A percentile compares a stretch with the other conserved stretches of the same genome.
Evolutionary conservation across 345 rosid species (phyloP).

Genomic region (Clarkia xantiana): DNA sequence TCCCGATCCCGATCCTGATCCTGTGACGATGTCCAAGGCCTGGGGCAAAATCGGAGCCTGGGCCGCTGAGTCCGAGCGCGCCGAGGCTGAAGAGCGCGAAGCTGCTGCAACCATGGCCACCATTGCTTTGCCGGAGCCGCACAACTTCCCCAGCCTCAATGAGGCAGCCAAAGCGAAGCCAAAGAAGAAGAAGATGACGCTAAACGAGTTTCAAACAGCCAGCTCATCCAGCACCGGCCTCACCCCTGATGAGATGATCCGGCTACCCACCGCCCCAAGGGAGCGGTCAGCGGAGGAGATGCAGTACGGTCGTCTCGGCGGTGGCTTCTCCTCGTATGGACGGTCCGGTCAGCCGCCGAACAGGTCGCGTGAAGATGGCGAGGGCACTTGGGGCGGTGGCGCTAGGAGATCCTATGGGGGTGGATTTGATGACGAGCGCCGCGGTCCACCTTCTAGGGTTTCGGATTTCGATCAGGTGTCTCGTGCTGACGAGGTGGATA

Average conservation of each 20-base stretch:
- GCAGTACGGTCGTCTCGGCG: conserved; percentile 67
- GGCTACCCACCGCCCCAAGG: conserved; percentile 81
- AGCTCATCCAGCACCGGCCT: conserved; percentile 33
- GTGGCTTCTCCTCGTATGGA: conserved; percentile 62
- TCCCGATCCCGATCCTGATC: too few relatives aligned
- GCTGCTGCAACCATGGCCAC: conserved; percentile 19
- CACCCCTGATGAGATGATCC: conserved; percentile 62
- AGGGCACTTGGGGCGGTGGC: conserved; percentile 35
- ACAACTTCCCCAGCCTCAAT: conserved; percentile 62
- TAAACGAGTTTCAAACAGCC: conserved; percentile 36
- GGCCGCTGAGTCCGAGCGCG: conserved; percentile 92
- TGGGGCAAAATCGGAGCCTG: conserved; percentile 80
- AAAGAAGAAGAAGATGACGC: conserved; percentile 74
- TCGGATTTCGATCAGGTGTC: conserved; percentile 68
- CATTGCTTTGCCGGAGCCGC: conserved; percentile 24
- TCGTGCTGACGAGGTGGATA: conserved; percentile 83
- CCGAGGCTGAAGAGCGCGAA: conserved; percentile 46
- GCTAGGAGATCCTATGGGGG: conserved; percentile 39
- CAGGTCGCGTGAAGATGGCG: conserved; percentile 16
- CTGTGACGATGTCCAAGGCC: conserved; percentile 42
- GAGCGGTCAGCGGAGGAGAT: conserved; percentile 81
- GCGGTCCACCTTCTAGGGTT: conserved; percentile 48
- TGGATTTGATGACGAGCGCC: conserved; percentile 66
- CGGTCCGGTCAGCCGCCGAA: conserved; percentile 27
- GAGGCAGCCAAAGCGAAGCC: conserved; percentile 56